Percentiles rank a stretch among this genome's conserved stretches.
Evolutionary conservation across 345 rosid genomes (phyloP).

Genomic region (Hypericum perforatum): DNA sequence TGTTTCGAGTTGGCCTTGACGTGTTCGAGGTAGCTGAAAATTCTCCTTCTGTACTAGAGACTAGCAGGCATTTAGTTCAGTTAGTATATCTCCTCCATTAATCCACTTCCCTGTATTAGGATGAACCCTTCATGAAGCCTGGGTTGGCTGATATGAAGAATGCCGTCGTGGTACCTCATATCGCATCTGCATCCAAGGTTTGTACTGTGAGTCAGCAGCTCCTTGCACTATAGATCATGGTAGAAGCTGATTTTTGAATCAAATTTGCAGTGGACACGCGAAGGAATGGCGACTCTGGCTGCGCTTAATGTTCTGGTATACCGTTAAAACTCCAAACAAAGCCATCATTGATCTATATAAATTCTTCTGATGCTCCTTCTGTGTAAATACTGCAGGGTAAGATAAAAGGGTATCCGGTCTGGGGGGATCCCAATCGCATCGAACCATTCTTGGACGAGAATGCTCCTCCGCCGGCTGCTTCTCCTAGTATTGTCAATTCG

Average conservation of each 20-base stretch:
- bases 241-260: not conserved
- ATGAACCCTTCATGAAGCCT: constrained; percentile 97
- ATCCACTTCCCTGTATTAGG: constrained; percentile 31
- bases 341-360: no score
- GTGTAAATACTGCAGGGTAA: constrained; percentile 41
- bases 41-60: not conserved
- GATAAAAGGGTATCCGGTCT: constrained; percentile 81
- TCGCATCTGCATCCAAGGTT: constrained; percentile 99
- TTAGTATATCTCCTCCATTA: not conserved
- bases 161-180: constrained; percentile 82
- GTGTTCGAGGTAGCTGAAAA: constrained; percentile 74
- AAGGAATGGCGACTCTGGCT: constrained; percentile 96
- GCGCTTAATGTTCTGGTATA: constrained; percentile 84
- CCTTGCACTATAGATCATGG: not conserved
- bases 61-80: not conserved
- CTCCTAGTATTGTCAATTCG: constrained; percentile 85
- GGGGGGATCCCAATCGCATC: constrained; percentile 67
- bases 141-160: constrained; percentile 93
- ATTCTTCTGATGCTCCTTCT: not conserved
- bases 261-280: constrained; percentile 82
- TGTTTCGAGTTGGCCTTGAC: constrained; percentile 97
- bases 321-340: not conserved
- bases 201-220: not conserved
- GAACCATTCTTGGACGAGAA: constrained; percentile 77
- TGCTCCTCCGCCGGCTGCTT: constrained; percentile 69